Evolutionary conservation across 176 grass and related monocot species (phyloP).

Genomic region (Phragmites australis): DNA sequence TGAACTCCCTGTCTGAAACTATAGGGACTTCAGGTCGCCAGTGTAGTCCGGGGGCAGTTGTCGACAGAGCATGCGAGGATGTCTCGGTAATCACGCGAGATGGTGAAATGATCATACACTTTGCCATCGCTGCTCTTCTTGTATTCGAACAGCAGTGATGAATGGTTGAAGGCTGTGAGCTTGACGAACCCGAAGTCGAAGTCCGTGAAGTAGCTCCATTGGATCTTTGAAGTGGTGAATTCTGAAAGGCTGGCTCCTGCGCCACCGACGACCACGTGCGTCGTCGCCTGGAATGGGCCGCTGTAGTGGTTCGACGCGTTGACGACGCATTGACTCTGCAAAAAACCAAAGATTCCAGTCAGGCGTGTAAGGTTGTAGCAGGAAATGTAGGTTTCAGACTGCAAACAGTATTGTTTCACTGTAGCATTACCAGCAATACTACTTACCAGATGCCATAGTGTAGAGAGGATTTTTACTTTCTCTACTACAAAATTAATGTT

Average conservation of each 20-base stretch:
- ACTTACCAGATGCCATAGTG: slow-evolving; percentile 40
- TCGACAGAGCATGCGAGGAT: slow-evolving; percentile 58
- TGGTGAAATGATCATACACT: slow-evolving; percentile 70
- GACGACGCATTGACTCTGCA: slow-evolving; percentile 63
- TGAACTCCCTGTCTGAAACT: neutral
- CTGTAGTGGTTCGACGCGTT: slow-evolving; percentile 57
- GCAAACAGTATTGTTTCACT: neutral
- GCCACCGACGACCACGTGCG: slow-evolving; percentile 69
- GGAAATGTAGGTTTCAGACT: neutral
- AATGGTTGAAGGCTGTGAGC: slow-evolving; percentile 76
- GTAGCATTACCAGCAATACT: neutral
- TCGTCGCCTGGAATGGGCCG: slow-evolving; percentile 64
- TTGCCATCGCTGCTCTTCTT: slow-evolving; percentile 76
- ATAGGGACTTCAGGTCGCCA: slow-evolving; percentile 42
- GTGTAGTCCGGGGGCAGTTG: slow-evolving; percentile 48
- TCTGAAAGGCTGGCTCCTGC: slow-evolving; percentile 55
- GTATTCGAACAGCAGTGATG: slow-evolving; percentile 74
- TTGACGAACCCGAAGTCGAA: slow-evolving; percentile 71
- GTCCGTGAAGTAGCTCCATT: slow-evolving; percentile 77
- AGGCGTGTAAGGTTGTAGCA: neutral
- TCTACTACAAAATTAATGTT: neutral
- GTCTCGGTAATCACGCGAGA: slow-evolving; percentile 69
- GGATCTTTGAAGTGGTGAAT: neutral
- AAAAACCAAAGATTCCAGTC: neutral
- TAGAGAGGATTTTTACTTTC: slow-evolving; percentile 76